Evolutionary conservation across 2,329 filamentous ascomycete species (phyloP).

Genomic region (Colletotrichum navitas): DNA sequence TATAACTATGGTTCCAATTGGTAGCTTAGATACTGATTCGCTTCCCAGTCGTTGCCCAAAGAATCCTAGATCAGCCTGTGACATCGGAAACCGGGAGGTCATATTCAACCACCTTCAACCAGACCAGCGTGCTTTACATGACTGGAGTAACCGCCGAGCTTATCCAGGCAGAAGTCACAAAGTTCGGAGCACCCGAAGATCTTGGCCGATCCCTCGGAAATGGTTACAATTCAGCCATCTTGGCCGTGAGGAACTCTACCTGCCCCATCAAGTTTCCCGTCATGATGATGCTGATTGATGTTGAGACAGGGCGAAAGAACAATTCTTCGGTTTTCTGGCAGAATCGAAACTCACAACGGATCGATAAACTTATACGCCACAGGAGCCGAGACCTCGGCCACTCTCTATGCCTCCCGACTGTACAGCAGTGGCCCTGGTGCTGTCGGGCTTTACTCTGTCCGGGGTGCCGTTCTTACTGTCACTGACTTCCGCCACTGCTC

Average conservation of each 20-base stretch:
- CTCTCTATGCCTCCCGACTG: slow-evolving; percentile 6
- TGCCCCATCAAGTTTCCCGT: too few species aligned
- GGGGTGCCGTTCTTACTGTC: neutral
- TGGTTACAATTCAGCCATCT: slow-evolving; percentile 19
- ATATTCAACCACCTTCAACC: slow-evolving; percentile 3
- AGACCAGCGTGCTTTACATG: slow-evolving; percentile 28
- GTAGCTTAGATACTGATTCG: neutral
- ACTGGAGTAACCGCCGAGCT: neutral
- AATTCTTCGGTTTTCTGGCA: neutral
- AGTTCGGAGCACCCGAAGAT: slow-evolving; percentile 11
- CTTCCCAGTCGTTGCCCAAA: slow-evolving; percentile 14
- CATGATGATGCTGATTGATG: neutral
- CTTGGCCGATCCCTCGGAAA: neutral
- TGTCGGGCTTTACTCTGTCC: slow-evolving; percentile 6
- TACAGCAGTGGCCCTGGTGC: slow-evolving; percentile 24
- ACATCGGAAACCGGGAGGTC: neutral
- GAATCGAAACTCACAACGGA: slow-evolving; percentile 26
- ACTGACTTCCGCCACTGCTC: slow-evolving; percentile 23
- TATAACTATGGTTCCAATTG: too few species aligned
- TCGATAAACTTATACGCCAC: slow-evolving; percentile 16
- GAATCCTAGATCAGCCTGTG: neutral
- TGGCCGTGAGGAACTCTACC: neutral
- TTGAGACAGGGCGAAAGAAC: neutral
- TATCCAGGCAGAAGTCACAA: neutral
- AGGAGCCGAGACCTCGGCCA: slow-evolving; percentile 5